Conservation (phyloP, 2,329 filamentous ascomycete species). For the Fusarium protoensiforme region DNA sequence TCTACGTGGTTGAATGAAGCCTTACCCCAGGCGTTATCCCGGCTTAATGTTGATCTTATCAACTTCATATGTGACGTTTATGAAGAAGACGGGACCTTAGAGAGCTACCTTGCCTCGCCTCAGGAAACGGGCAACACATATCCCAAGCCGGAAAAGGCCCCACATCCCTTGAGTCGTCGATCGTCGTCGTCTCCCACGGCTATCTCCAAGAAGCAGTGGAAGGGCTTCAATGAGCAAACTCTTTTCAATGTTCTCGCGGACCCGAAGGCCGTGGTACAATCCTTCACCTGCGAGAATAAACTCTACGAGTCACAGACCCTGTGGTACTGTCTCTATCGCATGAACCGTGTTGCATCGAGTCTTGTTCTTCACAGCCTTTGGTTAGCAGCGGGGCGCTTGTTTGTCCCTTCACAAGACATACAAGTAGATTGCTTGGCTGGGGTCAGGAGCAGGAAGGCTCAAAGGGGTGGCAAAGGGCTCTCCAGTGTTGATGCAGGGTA, state of each 20-base stretch:
- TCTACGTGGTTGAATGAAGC: constrained; percentile 40
- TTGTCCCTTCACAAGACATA: constrained; percentile 62
- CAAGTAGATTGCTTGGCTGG: constrained; percentile 51
- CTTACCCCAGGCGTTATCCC: constrained; percentile 67
- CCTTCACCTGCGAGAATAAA: constrained; percentile 65
- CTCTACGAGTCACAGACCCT: constrained; percentile 70
- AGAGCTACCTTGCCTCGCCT: constrained; percentile 52
- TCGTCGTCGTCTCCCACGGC: not conserved
- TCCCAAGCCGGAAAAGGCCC: constrained; percentile 23
- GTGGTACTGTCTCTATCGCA: constrained; percentile 71
- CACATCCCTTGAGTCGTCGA: constrained; percentile 21
- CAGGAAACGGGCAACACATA: constrained; percentile 1
- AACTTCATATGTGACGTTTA: constrained; percentile 71
- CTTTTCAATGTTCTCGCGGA: constrained; percentile 72
- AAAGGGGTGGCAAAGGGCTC: constrained; percentile 49
- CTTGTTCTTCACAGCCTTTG: constrained; percentile 74
- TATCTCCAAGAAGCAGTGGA: constrained; percentile 60
- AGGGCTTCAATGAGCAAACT: constrained; percentile 71
- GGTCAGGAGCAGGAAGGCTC: constrained; percentile 47
- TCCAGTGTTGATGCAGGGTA: constrained; percentile 63
- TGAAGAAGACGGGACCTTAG: constrained; percentile 65
- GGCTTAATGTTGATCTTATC: constrained; percentile 65
- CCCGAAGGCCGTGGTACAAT: constrained; percentile 63
- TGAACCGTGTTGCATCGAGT: constrained; percentile 67
- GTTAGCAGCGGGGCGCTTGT: constrained; percentile 68